Conservation (phyloP, 352 stramenopile species). For the Aphanomyces invadans region DNA sequence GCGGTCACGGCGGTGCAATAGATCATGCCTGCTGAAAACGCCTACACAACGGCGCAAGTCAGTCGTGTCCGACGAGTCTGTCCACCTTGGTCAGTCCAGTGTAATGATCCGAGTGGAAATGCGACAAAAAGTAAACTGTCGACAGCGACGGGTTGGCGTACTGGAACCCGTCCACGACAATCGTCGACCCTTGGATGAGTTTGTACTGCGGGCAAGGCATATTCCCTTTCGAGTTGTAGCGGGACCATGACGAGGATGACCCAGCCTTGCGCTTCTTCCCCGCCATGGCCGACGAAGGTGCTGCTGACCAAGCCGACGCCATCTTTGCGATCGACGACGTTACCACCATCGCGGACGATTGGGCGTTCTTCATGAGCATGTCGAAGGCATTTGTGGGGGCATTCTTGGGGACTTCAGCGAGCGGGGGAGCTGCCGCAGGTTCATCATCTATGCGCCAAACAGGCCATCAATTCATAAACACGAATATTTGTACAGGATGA, state of each 20-base stretch:
- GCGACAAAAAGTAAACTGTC: constrained; percentile 93
- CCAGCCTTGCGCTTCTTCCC: constrained; percentile 14
- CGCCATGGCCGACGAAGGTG: constrained; percentile 9
- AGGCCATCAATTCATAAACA: neutral
- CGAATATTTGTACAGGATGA: neutral
- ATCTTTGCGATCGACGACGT: constrained; percentile 1
- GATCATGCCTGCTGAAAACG: constrained; percentile 89
- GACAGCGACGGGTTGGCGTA: constrained; percentile 65
- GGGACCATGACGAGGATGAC: too few species aligned
- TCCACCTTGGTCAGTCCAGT: constrained; percentile 78
- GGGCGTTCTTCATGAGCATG: constrained; percentile 71
- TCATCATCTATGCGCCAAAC: constrained; percentile 9
- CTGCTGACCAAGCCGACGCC: neutral
- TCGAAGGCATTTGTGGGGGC: constrained; percentile 62
- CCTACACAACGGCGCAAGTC: too few species aligned
- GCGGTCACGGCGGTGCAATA: constrained; percentile 93
- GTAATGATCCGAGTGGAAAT: constrained; percentile 98
- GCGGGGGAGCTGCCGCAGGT: neutral
- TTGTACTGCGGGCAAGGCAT: constrained; percentile 67
- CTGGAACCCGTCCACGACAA: constrained; percentile 84
- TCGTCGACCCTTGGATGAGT: constrained; percentile 66
- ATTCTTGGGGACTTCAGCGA: neutral
- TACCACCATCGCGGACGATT: constrained; percentile 49
- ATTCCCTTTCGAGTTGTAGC: neutral
- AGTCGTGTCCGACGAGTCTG: too few species aligned